Evolutionary conservation across 352 stramenopile genomes (phyloP).

Genomic region (Phytophthora pini): DNA sequence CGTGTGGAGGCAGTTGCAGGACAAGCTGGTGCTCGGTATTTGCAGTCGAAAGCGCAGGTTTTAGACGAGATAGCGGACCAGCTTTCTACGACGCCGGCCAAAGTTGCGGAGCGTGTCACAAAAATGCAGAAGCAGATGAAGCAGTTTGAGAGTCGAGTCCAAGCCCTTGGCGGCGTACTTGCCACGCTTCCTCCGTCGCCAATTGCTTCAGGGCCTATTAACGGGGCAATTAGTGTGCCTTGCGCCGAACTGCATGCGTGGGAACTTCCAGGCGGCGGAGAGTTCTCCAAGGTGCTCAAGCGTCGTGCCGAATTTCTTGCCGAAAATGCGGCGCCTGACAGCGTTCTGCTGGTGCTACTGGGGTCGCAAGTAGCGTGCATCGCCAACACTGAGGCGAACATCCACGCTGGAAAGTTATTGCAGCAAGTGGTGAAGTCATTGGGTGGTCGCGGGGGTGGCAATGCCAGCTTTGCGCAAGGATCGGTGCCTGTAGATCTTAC

Average conservation of each 20-base stretch:
- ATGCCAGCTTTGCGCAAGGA: conserved; percentile 67
- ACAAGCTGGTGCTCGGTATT: conserved; percentile 51
- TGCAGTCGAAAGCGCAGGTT: conserved; percentile 66
- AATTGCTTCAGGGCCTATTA: conserved; percentile 35
- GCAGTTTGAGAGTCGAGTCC: conserved; percentile 55
- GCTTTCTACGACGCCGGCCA: conserved; percentile 67
- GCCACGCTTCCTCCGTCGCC: conserved; percentile 49
- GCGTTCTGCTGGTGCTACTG: conserved; percentile 58
- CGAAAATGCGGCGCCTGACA: conserved; percentile 26
- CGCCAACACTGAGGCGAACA: conserved; percentile 29
- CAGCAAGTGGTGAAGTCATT: conserved; percentile 60
- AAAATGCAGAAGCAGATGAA: conserved; percentile 82
- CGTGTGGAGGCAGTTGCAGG: conserved; percentile 74
- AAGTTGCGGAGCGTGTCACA: conserved; percentile 64
- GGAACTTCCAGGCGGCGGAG: conserved; percentile 26
- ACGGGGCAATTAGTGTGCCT: conserved; percentile 20
- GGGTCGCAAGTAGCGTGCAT: conserved; percentile 63
- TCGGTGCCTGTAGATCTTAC: conserved; percentile 34
- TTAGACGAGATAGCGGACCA: conserved; percentile 56
- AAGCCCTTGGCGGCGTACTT: conserved; percentile 61
- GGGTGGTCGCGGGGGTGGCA: conserved; percentile 65
- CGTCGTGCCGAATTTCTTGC: conserved; percentile 68
- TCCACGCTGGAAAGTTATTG: conserved; percentile 65
- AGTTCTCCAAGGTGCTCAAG: conserved; percentile 64
- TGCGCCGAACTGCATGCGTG: conserved; percentile 47